Percentiles rank a stretch among this genome's conserved stretches.
Conservation (phyloP, 2,329 filamentous ascomycete species). For the Epichloe sylvatica region DNA sequence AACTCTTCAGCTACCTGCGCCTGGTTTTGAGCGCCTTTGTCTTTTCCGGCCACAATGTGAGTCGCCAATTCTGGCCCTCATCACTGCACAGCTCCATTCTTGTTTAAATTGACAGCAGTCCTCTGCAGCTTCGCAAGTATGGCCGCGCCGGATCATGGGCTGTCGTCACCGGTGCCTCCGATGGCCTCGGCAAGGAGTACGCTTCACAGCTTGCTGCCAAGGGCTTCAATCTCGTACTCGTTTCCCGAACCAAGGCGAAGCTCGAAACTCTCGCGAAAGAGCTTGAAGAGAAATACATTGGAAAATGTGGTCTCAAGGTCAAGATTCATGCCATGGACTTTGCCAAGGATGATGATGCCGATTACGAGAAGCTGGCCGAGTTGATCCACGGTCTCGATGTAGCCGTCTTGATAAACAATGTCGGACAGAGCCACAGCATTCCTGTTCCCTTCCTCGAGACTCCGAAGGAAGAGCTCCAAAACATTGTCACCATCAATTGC, state of each 20-base stretch:
- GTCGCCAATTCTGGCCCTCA: constrained; percentile 12
- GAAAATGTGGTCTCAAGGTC: constrained; percentile 45
- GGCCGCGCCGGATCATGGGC: constrained; percentile 89
- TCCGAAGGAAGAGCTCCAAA: constrained; percentile 61
- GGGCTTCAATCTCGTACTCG: constrained; percentile 87
- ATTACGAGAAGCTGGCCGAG: constrained; percentile 62
- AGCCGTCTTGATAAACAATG: constrained; percentile 88
- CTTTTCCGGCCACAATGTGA: constrained; percentile 47
- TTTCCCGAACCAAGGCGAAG: constrained; percentile 91
- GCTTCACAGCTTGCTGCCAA: constrained; percentile 77
- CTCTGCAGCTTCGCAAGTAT: constrained; percentile 65
- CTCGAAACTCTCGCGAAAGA: constrained; percentile 64
- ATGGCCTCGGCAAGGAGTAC: constrained; percentile 95
- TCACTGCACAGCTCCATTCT: too few species aligned
- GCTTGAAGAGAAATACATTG: constrained; percentile 55
- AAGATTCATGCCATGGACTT: constrained; percentile 89
- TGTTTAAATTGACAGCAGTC: background rate
- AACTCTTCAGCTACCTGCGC: constrained; percentile 43
- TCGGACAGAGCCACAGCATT: constrained; percentile 86
- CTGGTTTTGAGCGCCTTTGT: constrained; percentile 56
- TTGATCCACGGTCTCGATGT: constrained; percentile 64
- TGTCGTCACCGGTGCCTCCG: constrained; percentile 85
- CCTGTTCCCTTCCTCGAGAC: constrained; percentile 82
- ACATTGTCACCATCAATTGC: constrained; percentile 94
- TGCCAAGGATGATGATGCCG: constrained; percentile 58